Base-by-base conservation (phyloP, 2,329 filamentous ascomycete genomes). In the Talaromyces sp. region DNA sequence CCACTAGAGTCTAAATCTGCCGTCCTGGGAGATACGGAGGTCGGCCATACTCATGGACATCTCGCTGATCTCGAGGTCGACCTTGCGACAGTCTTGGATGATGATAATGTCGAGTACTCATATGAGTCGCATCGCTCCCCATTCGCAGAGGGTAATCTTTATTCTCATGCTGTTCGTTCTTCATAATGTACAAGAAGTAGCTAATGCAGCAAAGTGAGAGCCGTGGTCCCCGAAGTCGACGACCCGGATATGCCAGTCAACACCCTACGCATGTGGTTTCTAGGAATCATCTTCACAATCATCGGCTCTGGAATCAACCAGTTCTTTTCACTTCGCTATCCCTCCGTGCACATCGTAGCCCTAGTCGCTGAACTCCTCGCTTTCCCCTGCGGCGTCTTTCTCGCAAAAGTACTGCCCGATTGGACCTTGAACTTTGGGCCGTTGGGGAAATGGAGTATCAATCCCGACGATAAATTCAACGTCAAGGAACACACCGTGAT, bases 401-500 rank as follows among this genome's bases (percentile, higher is more conserved):
- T 80, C 18, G 76, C 77, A 5, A 75, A 75, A 39, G 28, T 73
- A 0, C 69, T 81, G 9, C 79, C 79, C 1, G 73, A 77, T 62
- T 72, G 73, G 64, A 69, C 69, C 1, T 37, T 67, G 46, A 62
- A 67, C 12, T 64, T 69, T 21, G 60, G 63, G 0, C 46, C 50
- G 5, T 62, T 65, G 18, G 69, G 63, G 14, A 23, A 42, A 40
- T 64, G 64, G 64, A 61, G 58, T 37, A 69, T 78, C 37, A 81
- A 81, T 62, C 78, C 79, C 0, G 78, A 79, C 55, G 72, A 72
- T 46, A 71, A 72, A 61, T 81, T 80, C 70, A 81, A 80, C 65
- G 74, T 79, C 66, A 81, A 81, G 63, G 79, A 81, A 52, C 79
- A 81, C 57, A 74, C 77, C 1, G 66, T 81, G 18, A 74, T 80